Evolutionary conservation across 2,329 filamentous ascomycete genomes (phyloP).

Genomic region (Byssoonygena ceratinophila): DNA sequence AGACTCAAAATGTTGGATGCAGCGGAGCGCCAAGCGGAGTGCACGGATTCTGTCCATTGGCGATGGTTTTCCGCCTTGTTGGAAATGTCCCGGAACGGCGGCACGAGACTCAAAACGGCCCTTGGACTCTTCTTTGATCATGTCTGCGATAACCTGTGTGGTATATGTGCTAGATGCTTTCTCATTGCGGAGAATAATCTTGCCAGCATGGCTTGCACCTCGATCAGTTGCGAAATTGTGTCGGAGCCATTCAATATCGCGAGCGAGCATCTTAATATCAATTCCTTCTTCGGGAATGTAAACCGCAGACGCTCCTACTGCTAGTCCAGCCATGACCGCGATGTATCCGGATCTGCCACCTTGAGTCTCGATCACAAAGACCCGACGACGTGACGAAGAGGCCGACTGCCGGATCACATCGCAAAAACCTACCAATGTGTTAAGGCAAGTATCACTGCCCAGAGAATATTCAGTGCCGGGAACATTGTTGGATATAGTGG

Average conservation of each 20-base stretch:
- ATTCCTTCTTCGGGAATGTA: constrained; percentile 97
- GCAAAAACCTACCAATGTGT: constrained; percentile 88
- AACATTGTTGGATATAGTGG: constrained; percentile 98
- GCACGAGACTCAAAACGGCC: constrained; percentile 87
- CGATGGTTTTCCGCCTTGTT: constrained; percentile 85
- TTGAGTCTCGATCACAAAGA: constrained; percentile 97
- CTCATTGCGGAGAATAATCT: constrained; percentile 94
- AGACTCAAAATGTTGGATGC: constrained; percentile 77
- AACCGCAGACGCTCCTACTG: constrained; percentile 83
- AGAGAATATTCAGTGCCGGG: constrained; percentile 95
- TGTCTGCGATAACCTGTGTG: constrained; percentile 86
- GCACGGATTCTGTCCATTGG: constrained; percentile 94
- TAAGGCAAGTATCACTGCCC: constrained; percentile 91
- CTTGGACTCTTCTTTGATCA: constrained; percentile 86
- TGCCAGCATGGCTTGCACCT: constrained; percentile 79
- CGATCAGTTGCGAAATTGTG: constrained; percentile 74
- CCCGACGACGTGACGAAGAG: constrained; percentile 79
- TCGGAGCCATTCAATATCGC: constrained; percentile 81
- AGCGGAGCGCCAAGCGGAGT: constrained; percentile 84
- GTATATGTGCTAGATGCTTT: constrained; percentile 82
- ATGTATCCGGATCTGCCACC: constrained; percentile 90
- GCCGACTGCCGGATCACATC: constrained; percentile 97
- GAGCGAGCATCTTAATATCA: constrained; percentile 80
- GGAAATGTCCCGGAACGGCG: constrained; percentile 85
- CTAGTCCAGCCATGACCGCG: constrained; percentile 77